Evolutionary conservation across 1,284 basidiomycete species (phyloP), one percentile per base, ranked within the genome.

Genomic region (Sanghuangporus sanghuang): DNA sequence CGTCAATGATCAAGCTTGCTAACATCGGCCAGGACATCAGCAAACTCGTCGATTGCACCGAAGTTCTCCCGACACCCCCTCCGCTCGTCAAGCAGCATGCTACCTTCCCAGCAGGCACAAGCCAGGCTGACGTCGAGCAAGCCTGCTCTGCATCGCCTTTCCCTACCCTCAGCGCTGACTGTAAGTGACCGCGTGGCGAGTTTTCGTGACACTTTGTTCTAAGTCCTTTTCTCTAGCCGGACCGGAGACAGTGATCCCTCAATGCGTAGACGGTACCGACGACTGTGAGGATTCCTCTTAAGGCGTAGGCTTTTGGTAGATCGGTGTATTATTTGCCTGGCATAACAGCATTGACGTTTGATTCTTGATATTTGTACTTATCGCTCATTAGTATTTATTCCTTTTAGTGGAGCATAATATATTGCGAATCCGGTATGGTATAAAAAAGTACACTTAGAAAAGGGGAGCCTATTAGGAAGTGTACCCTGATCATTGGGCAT

Each of bases 1-100:
- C 67, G 21, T 73, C 72, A 21, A 72, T 75, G 70, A 63, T 67
- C 56, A 74, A 74, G 71, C 70, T 77, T 57, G 57, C 72, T 9
- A 61, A 72, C 57, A 67, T 74, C 67, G 74, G 74, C 27, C 71
- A 73, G 58, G 64, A 72, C 69, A 16, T 36, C 9, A 59, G 27
- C n/a, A 54, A 61, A 6, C 65, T 68, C 39, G 53, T 67, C 48
- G 67, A 68, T 57, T 68, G 67, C 63, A 56, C 67, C 42, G 67
- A 68, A 27, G 54, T 65, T 39, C 52, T 68, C 53, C 62, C 65
- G 23, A 32, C 21, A 8, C 50, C 62, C 14, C 16, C 52, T 16
- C 38, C 61, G 2, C 36, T 40, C 14, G 36, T n/a, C 2, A 57
- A 63, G 21, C 12, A 55, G 48, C 57, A 36, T 38, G 54, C 62